Conservation (phyloP, 257 asterid species). For the Anisodus tanguticus region DNA sequence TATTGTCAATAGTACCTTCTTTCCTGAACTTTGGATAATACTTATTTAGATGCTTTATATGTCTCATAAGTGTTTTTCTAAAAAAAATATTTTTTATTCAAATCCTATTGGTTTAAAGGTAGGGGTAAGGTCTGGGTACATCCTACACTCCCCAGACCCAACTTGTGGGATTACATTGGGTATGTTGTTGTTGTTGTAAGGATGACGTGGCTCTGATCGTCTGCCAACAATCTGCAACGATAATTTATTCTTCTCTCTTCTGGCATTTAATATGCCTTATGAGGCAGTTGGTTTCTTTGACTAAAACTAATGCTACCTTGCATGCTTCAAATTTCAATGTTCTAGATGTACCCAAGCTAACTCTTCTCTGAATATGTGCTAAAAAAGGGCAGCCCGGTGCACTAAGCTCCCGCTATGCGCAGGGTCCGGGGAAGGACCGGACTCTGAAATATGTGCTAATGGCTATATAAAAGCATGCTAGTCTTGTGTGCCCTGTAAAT, state of each 20-base stretch:
- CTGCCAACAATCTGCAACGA: not conserved
- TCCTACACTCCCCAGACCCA: too few relatives aligned
- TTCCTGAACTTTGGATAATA: not conserved
- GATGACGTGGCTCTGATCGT: not conserved
- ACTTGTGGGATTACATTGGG: too few relatives aligned
- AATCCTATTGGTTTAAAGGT: not conserved
- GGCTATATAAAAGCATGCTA: not conserved
- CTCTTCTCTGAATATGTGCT: not conserved
- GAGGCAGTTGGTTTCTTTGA: conserved; percentile 15
- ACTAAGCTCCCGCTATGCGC: too few relatives aligned
- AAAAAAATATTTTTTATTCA: not conserved
- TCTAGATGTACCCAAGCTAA: not conserved
- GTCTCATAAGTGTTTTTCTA: not conserved
- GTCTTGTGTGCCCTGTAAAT: conserved; percentile 3
- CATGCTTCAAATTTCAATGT: conserved; percentile 13
- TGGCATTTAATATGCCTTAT: conserved; percentile 16
- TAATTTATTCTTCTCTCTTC: not conserved
- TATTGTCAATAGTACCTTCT: conserved; percentile 9
- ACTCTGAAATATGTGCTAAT: not conserved
- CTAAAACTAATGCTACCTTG: not conserved
- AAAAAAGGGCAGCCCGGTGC: too few relatives aligned
- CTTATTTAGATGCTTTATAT: not conserved
- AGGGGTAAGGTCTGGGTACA: too few relatives aligned
- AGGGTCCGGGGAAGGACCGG: too few relatives aligned
- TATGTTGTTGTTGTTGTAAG: too few relatives aligned